Evolutionary conservation across 495 filamentous ascomycete species (phyloP).

Genomic region (Hypoxylon subgilvum): DNA sequence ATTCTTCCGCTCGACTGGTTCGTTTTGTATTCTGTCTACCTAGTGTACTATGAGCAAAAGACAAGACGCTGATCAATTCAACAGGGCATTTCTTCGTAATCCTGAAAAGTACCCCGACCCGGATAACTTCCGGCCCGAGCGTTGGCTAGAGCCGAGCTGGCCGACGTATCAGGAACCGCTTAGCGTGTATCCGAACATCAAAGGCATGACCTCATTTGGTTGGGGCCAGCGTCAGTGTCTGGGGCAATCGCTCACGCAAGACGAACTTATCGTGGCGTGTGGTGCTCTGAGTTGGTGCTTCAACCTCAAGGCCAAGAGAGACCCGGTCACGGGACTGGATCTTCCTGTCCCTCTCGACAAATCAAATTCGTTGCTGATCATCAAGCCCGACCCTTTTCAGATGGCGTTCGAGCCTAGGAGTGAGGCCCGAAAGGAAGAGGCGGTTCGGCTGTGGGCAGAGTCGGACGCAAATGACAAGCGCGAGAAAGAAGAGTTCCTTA

Average conservation of each 20-base stretch:
- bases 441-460: slow-evolving; percentile 38
- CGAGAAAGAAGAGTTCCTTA: slow-evolving; percentile 38
- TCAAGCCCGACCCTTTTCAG: slow-evolving; percentile 51
- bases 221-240: slow-evolving; percentile 67
- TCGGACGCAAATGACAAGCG: slow-evolving; percentile 33
- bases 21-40: not conserved
- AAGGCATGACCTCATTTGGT: slow-evolving; percentile 59
- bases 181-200: slow-evolving; percentile 52
- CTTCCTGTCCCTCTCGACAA: slow-evolving; percentile 50
- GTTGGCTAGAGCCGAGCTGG: slow-evolving; percentile 56
- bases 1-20: slow-evolving; percentile 60
- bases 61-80: slow-evolving; percentile 7
- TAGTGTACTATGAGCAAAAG: not conserved
- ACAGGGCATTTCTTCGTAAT: slow-evolving; percentile 51
- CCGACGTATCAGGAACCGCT: slow-evolving; percentile 60
- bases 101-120: slow-evolving; percentile 58
- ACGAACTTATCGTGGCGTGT: slow-evolving; percentile 54
- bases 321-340: slow-evolving; percentile 41
- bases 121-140: slow-evolving; percentile 56
- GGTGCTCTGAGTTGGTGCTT: slow-evolving; percentile 56
- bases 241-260: slow-evolving; percentile 62
- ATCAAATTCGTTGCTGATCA: slow-evolving; percentile 50
- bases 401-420: slow-evolving; percentile 52
- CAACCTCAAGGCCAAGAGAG: slow-evolving; percentile 48
- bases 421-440: slow-evolving; percentile 38